phyloP scores from a whole-genome alignment of 805 yeast genomes.

The Alloascoidea africana region DNA sequence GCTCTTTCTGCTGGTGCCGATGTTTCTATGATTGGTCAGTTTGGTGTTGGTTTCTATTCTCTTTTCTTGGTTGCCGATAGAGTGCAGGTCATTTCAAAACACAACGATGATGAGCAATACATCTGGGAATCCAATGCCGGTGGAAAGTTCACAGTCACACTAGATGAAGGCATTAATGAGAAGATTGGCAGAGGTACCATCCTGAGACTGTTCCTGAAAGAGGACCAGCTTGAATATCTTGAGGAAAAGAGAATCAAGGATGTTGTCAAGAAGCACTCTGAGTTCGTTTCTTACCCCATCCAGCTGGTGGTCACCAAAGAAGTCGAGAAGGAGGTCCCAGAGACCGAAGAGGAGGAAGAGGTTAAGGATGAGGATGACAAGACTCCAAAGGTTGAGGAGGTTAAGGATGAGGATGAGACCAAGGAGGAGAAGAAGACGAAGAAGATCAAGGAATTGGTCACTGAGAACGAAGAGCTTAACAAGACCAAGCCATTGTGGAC shows the following conservation, averaged over 20 bases:
- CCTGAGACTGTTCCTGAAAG: conserved; percentile 92
- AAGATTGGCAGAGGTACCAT: conserved; percentile 89
- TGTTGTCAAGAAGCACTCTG: conserved; percentile 98
- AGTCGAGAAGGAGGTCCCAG: conserved; percentile 95
- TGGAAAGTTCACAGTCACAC: conserved; percentile 94
- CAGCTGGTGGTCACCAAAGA: conserved; percentile 97
- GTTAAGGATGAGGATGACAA: conserved; percentile 44
- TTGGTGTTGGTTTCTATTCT: conserved; percentile 99
- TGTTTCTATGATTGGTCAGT: conserved; percentile 99
- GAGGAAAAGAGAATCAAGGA: conserved; percentile 99
- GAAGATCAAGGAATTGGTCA: conserved; percentile 83
- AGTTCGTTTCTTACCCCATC: conserved; percentile 97
- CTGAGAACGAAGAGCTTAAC: conserved; percentile 96
- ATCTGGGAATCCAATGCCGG: conserved; percentile 99
- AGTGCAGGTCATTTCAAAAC: conserved; percentile 95
- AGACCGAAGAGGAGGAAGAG: conserved; percentile 47
- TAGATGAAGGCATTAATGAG: conserved; percentile 69
- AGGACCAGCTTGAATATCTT: conserved; percentile 96
- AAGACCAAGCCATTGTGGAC: conserved; percentile 99
- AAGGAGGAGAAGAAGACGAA: conserved; percentile 67
- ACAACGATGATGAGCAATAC: conserved; percentile 99
- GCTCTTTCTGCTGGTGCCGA: conserved; percentile 99
- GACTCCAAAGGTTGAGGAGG: conserved; percentile 66
- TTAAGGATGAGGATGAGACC: conserved; percentile 55
- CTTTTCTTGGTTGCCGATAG: conserved; percentile 97